Evolutionary conservation across 2,329 filamentous ascomycete genomes (phyloP), one percentile per base, ranked within the genome.

Genomic region (Teratosphaeria destructans): DNA sequence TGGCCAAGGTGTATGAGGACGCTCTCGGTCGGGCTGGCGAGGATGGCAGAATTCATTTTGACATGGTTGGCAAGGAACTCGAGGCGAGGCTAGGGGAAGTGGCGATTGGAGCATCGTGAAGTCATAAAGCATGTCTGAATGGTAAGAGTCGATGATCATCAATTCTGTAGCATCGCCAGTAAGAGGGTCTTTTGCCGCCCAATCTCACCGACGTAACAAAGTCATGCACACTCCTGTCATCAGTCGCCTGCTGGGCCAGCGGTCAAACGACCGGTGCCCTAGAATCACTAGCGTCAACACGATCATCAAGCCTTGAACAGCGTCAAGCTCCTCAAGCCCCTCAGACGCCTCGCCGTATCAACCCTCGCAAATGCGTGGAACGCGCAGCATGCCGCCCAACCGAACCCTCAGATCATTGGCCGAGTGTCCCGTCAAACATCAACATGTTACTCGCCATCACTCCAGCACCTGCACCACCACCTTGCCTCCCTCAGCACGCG

Each of bases 1-100:
- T 79, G 75, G 62, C 59, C 49, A 64, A 65, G 53, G 72, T 73
- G 23, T 79, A 78, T 23, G 68, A 72, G 37, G 29, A 12, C 5
- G 59, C 55, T 4, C 12, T 59, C 3, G 39, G 60, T 39, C 59
- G 54, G 23, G 54, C 58, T 14, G 54, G n/a, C 19, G 32, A 26
- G 4, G 58, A 62, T 35, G 60, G 59, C 7, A 14, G 34, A 11
- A 32, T 62, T 14, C n/a, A 32, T 26, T 47, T 49, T 37, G 60
- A 60, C 16, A 32, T 29, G 14, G 32, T 60, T 55, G 59, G 59
- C 12, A 52, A 27, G 14, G 29, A 34, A 35, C 23, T 60, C 14
- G 59, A 60, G 32, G 32, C 16, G 35, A 16, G 23, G 11, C 34
- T 57, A 23, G 29, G 19, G 23, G 16, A 23, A 49, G 43, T 49